These are phyloP conservation scores for Delphinella strobiligena DNA, from an alignment of 2,329 filamentous ascomycete genomes.

Conservation along the genomic window DNA sequence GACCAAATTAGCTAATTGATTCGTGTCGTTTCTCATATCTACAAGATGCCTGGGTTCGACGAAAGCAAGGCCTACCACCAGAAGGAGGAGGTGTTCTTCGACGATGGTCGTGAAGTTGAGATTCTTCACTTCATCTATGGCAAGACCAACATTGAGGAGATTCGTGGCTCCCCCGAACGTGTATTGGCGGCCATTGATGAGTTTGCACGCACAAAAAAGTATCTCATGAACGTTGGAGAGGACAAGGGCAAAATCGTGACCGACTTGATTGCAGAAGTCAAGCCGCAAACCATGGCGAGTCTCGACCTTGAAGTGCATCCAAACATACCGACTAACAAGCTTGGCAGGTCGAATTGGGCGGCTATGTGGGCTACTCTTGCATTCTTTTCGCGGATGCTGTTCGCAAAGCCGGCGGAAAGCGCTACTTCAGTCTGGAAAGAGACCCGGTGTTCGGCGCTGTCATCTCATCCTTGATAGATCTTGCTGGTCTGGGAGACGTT, in stretches of 20 bases:
- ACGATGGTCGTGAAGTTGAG: slow-evolving; percentile 64
- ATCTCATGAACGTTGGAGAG: slow-evolving; percentile 70
- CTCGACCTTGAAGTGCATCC: background rate
- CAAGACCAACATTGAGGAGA: slow-evolving; percentile 47
- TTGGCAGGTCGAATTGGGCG: slow-evolving; percentile 56
- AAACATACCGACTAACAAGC: slow-evolving; percentile 12
- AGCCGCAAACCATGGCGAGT: slow-evolving; percentile 52
- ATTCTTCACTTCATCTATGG: slow-evolving; percentile 58
- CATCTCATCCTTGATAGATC: slow-evolving; percentile 54
- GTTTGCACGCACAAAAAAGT: slow-evolving; percentile 52
- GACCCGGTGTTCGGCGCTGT: slow-evolving; percentile 64
- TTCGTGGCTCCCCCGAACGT: slow-evolving; percentile 51
- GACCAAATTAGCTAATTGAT: no score
- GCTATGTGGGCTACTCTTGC: slow-evolving; percentile 72
- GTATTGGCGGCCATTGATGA: slow-evolving; percentile 61
- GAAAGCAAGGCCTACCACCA: slow-evolving; percentile 35
- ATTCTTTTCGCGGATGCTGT: slow-evolving; percentile 61
- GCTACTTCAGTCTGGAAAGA: slow-evolving; percentile 61
- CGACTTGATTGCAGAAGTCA: slow-evolving; percentile 53
- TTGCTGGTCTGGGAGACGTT: slow-evolving; percentile 59
- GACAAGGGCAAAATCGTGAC: slow-evolving; percentile 62
- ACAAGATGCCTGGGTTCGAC: slow-evolving; percentile 20
- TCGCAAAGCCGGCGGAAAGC: slow-evolving; percentile 48
- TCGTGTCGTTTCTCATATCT: no score
- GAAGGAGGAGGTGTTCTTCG: slow-evolving; percentile 37